Base-by-base conservation (phyloP, 192 early-diverging fungal genomes). In the Chytriomyces confervae region DNA sequence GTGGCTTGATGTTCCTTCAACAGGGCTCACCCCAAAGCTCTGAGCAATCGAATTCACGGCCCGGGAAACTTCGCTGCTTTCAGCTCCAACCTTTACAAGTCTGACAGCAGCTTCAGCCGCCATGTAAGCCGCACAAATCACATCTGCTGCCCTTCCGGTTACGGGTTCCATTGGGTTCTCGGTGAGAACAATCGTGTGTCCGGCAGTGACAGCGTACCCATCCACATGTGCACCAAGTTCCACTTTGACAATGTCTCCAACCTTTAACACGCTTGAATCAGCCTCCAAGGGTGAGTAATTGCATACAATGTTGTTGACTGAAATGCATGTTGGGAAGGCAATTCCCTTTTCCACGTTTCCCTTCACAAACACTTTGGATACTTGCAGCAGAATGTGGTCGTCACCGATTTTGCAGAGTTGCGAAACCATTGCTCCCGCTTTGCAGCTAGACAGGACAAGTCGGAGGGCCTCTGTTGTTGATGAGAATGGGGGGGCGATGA, bases 201-300 rank as follows among this genome's bases (percentile, higher is more conserved):
- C 95, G 44, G 91, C 89, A 51, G 91, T 86, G 18, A 94, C 86
- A 65, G 92, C 91, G 71, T 91, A 97, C 53, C 72, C 72, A 45
- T 74, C 72, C 13, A 74, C 45, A 8, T 74, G 72, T 3, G 44
- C 72, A 23, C 72, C 72, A 13, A 74, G 88, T 79, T 91, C 93
- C 85, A 98, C 89, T 83, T 95, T 94, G 81, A 95, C 95, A 68
- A 97, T 83, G 85, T 96, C 95, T 63, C 94, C 94, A 72, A 82
- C 89, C 82, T 91, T 92, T 77, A 98, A 84, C 16, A 87, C 79
- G 20, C 66, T 50, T 50, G 86, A 79, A 62, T 89, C 89, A 75
- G 93, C 92, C 57, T 79, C 85, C 61, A 95, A 79, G n/a, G 96
- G 95, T 49, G 94, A 91, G 84, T 91, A 94, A 85, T 97, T 93